Conservation (phyloP, 2,329 filamentous ascomycete genomes). For the Penicillium verrucosum region DNA sequence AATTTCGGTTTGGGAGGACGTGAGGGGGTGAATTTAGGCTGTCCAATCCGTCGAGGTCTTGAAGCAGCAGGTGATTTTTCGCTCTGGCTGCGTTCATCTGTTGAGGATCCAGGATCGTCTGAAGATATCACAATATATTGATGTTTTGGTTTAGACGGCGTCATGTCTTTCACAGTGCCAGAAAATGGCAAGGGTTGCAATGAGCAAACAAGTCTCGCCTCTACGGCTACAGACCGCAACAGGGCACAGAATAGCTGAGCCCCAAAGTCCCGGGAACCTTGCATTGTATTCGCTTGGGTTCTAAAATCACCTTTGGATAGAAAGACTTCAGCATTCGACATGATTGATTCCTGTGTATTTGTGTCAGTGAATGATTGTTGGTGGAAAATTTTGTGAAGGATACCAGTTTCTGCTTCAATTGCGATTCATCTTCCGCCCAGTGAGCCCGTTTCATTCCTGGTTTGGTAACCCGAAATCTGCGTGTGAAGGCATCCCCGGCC, state of each 20-base stretch:
- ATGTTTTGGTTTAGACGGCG: conserved; percentile 41
- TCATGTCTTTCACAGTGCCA: conserved; percentile 44
- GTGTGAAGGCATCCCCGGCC: conserved; percentile 63
- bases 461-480: conserved; percentile 67
- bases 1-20: conserved; percentile 18
- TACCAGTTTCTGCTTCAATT: conserved; percentile 55
- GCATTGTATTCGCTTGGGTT: conserved; percentile 63
- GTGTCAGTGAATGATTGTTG: conserved; percentile 18
- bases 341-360: conserved; percentile 50
- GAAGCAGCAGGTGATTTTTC: conserved; percentile 16
- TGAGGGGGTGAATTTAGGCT: conserved; percentile 33
- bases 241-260: conserved; percentile 88
- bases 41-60: conserved; percentile 34
- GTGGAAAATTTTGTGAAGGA: conserved; percentile 14
- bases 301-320: conserved; percentile 71
- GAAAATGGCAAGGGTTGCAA: conserved; percentile 76
- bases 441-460: conserved; percentile 66
- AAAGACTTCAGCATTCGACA: conserved; percentile 63
- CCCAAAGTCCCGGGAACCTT: conserved; percentile 84
- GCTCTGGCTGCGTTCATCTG: conserved; percentile 23
- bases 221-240: conserved; percentile 75
- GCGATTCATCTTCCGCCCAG: conserved; percentile 69
- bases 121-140: conserved; percentile 39
- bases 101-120: conserved; percentile 33
- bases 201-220: conserved; percentile 82